phyloP scores from a whole-genome alignment of 148 eudicot genomes.

The Spergularia marina region DNA sequence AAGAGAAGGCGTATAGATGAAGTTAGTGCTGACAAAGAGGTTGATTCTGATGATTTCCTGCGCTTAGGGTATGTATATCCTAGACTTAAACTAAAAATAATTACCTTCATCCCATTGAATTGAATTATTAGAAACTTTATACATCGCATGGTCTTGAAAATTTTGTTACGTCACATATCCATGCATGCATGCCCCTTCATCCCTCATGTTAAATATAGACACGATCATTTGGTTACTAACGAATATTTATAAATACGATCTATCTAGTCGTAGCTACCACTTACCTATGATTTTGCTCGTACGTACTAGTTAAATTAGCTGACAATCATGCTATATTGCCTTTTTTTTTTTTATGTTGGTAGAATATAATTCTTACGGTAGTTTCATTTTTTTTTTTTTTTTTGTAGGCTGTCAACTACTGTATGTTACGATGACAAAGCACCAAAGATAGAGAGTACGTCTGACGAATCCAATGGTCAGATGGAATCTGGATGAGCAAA shows the following conservation, averaged over 20 bases:
- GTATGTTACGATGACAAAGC: slow-evolving; percentile 17
- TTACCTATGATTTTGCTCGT: too few relatives aligned
- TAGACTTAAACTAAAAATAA: too few relatives aligned
- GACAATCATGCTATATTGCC: too few relatives aligned
- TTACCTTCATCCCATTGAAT: background rate
- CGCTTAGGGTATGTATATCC: slow-evolving; percentile 43
- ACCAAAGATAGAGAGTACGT: slow-evolving; percentile 27
- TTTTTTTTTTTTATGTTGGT: background rate
- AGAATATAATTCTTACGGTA: background rate
- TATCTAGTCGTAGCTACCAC: too few relatives aligned
- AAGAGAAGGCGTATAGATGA: slow-evolving; percentile 33
- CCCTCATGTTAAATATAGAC: too few relatives aligned
- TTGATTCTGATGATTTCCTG: slow-evolving; percentile 41
- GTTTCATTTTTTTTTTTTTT: background rate
- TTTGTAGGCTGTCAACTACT: slow-evolving; percentile 21
- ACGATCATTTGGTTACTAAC: too few relatives aligned
- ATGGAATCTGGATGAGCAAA: slow-evolving; percentile 19
- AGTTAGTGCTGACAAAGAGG: slow-evolving; percentile 35
- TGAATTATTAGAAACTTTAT: too few relatives aligned
- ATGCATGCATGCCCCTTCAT: too few relatives aligned
- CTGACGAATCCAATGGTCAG: slow-evolving; percentile 34
- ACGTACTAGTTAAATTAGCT: too few relatives aligned
- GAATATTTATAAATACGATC: too few relatives aligned
- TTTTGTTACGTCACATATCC: too few relatives aligned
- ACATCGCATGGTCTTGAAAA: too few relatives aligned